These are phyloP conservation scores for Phytophthora lateralis DNA, from an alignment of 352 stramenopile genomes.

Conservation along the genomic window DNA sequence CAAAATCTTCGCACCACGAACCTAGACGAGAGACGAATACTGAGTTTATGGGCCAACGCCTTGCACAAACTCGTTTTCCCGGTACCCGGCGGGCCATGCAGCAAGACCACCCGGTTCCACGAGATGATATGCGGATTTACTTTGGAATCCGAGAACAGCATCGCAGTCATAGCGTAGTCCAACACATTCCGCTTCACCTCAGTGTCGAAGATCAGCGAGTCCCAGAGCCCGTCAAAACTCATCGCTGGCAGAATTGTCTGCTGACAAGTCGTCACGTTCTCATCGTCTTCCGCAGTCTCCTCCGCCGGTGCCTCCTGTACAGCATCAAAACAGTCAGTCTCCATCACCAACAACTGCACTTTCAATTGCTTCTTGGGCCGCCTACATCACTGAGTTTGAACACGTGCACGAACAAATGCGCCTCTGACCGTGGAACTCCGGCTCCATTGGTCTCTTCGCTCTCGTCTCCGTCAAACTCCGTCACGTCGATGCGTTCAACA, in stretches of 20 bases:
- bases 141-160: conserved; percentile 88
- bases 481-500: conserved; percentile 46
- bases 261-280: conserved; percentile 82
- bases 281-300: conserved; percentile 81
- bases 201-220: conserved; percentile 87
- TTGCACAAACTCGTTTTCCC: conserved; percentile 94
- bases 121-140: conserved; percentile 91
- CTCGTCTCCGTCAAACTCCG: conserved; percentile 39
- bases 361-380: conserved; percentile 6
- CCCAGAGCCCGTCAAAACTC: conserved; percentile 76
- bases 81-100: conserved; percentile 93
- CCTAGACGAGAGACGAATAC: conserved; percentile 79
- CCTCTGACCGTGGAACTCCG: conserved; percentile 36
- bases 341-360: neutral
- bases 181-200: conserved; percentile 83
- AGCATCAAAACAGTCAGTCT: neutral
- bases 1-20: conserved; percentile 27
- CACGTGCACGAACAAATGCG: conserved; percentile 64
- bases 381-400: conserved; percentile 76
- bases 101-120: conserved; percentile 92
- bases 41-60: conserved; percentile 92
- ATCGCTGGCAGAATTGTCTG: conserved; percentile 71
- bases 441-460: conserved; percentile 2
- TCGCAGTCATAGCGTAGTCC: conserved; percentile 88
- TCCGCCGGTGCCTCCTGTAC: conserved; percentile 66